Conservation (phyloP, 805 yeast species). For the Metschnikowia kofuensis region DNA sequence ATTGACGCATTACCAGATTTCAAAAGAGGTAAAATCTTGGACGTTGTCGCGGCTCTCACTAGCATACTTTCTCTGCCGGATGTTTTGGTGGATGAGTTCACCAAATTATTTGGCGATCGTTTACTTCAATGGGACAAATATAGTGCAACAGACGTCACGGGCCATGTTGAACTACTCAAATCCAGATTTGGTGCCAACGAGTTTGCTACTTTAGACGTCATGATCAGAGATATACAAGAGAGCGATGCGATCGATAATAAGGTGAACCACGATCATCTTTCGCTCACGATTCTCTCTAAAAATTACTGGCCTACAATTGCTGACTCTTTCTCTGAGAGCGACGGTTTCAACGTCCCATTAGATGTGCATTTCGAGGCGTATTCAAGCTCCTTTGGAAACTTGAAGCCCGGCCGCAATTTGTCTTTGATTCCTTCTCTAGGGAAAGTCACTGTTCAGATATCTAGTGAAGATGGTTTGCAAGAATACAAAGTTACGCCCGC, state of each 20-base stretch:
- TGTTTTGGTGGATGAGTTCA: conserved; percentile 62
- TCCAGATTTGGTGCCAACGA: conserved; percentile 63
- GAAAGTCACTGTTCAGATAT: conserved; percentile 56
- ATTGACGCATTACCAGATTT: conserved; percentile 88
- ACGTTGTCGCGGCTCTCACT: conserved; percentile 66
- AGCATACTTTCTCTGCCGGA: conserved; percentile 71
- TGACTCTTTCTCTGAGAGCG: conserved; percentile 25
- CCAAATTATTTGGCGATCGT: conserved; percentile 54
- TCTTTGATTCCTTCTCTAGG: conserved; percentile 60
- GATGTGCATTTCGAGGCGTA: conserved; percentile 42
- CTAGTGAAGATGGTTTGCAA: conserved; percentile 17
- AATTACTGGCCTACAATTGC: conserved; percentile 75
- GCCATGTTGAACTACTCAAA: conserved; percentile 53
- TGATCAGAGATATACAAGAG: conserved; percentile 69
- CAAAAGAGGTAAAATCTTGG: conserved; percentile 56
- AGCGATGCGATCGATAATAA: conserved; percentile 47
- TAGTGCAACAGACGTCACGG: conserved; percentile 36
- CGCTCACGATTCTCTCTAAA: conserved; percentile 67
- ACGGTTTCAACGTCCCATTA: conserved; percentile 53
- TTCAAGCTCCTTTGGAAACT: conserved; percentile 36
- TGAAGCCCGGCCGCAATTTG: conserved; percentile 59
- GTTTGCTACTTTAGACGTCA: conserved; percentile 71
- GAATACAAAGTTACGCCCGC: conserved; percentile 59
- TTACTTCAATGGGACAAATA: conserved; percentile 46
- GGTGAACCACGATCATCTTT: conserved; percentile 25